Evolutionary conservation across 495 filamentous ascomycete genomes (phyloP), one percentile per base, ranked within the genome.

Genomic region (Daldinia loculata): DNA sequence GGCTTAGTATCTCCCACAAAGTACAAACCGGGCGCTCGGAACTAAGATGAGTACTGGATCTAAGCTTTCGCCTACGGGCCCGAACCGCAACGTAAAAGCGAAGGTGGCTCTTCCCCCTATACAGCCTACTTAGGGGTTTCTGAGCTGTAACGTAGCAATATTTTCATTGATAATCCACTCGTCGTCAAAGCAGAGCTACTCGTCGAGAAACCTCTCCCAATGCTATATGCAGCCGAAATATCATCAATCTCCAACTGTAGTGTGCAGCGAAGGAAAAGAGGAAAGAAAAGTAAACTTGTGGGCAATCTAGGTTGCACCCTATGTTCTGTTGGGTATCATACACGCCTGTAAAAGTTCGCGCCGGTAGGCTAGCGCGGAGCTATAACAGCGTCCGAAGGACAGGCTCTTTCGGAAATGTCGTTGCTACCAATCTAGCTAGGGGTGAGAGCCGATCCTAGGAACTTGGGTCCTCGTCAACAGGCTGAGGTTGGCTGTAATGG

Each of bases 261-360:
- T 63, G 52, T 62, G 66, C 27, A 57, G 55, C 56, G 34, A 70
- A 72, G 30, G 61, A 29, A 22, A 64, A 67, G 38, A 67, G 38
- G 39, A 30, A 34, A 43, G 48, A 48, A 48, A 53, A 58, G 19
- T 55, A 63, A 63, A 53, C 51, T 56, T 63, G 60, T 63, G 70
- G 73, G 73, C 73, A 75, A 75, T 75, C 73, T 75, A 67, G 62
- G 62, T 72, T 66, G 70, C 61, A 73, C 58, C 63, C 73, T 67
- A 64, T 72, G 57, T 67, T 65, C 66, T 73, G 59, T 59, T 48
- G 66, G 69, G 73, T 75, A 70, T 75, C 73, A 70, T 75, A 73
- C 70, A 73, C 43, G 58, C 39, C 61, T 56, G 61, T 48, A 57
- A 41, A 64, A 45, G 24, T 43, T 32, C 29, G 24, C 24, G 30